phyloP scores from a whole-genome alignment of 2,329 filamentous ascomycete species.

The Nemania bipapillata region DNA sequence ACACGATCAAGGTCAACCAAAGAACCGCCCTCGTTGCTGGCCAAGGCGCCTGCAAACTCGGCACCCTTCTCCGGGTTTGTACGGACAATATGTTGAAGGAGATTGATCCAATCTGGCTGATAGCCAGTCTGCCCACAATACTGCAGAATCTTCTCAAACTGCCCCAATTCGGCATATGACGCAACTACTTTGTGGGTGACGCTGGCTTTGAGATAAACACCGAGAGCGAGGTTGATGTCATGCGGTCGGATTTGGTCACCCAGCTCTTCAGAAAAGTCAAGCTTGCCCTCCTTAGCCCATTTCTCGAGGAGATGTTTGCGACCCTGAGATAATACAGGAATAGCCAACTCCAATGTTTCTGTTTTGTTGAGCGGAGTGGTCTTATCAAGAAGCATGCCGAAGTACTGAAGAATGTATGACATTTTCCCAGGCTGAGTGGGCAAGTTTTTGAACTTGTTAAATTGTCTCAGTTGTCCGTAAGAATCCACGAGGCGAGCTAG shows the following conservation, averaged over 20 bases:
- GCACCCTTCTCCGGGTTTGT: conserved; percentile 92
- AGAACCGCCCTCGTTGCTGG: conserved; percentile 86
- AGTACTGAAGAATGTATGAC: conserved; percentile 95
- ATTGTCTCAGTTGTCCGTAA: conserved; percentile 94
- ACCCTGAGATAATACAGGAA: conserved; percentile 91
- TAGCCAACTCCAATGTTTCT: conserved; percentile 91
- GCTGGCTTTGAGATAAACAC: conserved; percentile 90
- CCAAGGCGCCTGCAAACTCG: conserved; percentile 92
- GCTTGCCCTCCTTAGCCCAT: conserved; percentile 95
- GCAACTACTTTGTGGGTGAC: conserved; percentile 94
- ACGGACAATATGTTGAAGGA: conserved; percentile 91
- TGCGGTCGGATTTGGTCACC: conserved; percentile 93
- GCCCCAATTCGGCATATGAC: conserved; percentile 91
- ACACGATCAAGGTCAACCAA: conserved; percentile 93
- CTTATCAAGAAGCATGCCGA: conserved; percentile 96
- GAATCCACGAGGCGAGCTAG: conserved; percentile 95
- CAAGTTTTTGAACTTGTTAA: conserved; percentile 90
- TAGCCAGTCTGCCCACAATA: conserved; percentile 88
- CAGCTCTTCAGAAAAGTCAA: conserved; percentile 94
- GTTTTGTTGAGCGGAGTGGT: conserved; percentile 84
- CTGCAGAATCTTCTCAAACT: conserved; percentile 95
- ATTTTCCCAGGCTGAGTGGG: conserved; percentile 85
- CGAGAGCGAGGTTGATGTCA: conserved; percentile 86
- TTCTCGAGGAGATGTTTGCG: conserved; percentile 97
- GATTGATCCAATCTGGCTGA: conserved; percentile 91